phyloP scores from a whole-genome alignment of 2,329 filamentous ascomycete genomes.

The Arthrinium puccinioides region DNA sequence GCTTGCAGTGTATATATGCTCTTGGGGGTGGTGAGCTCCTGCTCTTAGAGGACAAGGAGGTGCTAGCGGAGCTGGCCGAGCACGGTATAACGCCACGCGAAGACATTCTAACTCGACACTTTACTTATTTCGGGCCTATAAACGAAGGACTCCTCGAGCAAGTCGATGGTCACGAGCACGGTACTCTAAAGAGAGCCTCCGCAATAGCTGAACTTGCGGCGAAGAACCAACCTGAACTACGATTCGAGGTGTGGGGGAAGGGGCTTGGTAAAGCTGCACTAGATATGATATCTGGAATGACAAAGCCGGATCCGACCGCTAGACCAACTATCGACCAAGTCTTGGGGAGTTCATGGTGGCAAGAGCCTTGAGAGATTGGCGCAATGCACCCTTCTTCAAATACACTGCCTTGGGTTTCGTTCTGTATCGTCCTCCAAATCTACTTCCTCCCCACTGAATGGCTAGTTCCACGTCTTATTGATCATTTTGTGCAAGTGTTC shows the following conservation, averaged over 20 bases:
- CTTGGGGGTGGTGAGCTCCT: slow-evolving; percentile 14
- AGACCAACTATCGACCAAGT: slow-evolving; percentile 25
- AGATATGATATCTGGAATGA: slow-evolving; percentile 26
- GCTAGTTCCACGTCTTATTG: no score
- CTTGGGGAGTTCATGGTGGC: slow-evolving; percentile 23
- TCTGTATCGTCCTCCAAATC: no score
- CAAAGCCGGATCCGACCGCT: slow-evolving; percentile 21
- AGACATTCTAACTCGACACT: slow-evolving; percentile 24
- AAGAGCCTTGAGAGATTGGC: slow-evolving; percentile 6
- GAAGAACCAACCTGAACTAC: slow-evolving; percentile 18
- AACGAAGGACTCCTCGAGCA: slow-evolving; percentile 20
- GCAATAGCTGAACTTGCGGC: neutral
- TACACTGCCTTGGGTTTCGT: no score
- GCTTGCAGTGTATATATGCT: slow-evolving; percentile 25
- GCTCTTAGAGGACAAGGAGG: slow-evolving; percentile 20
- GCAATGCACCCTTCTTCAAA: no score
- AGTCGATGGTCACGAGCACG: slow-evolving; percentile 18
- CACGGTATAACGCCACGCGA: slow-evolving; percentile 20
- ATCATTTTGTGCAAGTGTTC: no score
- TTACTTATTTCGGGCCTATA: slow-evolving; percentile 25
- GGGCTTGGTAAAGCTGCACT: slow-evolving; percentile 10
- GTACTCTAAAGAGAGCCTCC: slow-evolving; percentile 16
- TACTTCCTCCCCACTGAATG: no score
- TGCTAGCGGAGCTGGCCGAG: slow-evolving; percentile 15
- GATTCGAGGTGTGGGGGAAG: slow-evolving; percentile 13